Conservation (phyloP, 2,329 filamentous ascomycete species). For the Trichoderma semiorbis region DNA sequence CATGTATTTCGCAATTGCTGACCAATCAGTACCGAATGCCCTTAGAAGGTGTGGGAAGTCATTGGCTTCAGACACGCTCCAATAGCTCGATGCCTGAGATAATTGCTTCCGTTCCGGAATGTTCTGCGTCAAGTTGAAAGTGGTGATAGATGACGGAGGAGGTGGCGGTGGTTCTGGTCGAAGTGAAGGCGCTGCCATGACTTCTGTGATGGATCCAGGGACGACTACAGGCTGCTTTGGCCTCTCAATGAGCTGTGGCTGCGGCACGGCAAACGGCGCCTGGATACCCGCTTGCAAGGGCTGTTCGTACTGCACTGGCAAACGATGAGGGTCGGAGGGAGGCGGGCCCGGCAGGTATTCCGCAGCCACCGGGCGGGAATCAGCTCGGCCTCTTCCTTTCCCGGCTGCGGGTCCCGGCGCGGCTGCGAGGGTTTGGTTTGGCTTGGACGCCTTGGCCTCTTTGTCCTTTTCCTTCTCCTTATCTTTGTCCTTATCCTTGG, state of each 20-base stretch:
- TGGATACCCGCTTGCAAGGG: constrained; percentile 40
- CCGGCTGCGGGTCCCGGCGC: constrained; percentile 38
- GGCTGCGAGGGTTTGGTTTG: constrained; percentile 45
- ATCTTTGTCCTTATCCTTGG: constrained; percentile 37
- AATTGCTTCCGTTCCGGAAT: constrained; percentile 47
- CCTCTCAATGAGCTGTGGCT: constrained; percentile 34
- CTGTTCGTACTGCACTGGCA: constrained; percentile 44
- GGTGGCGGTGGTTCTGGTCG: constrained; percentile 51
- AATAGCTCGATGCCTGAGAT: constrained; percentile 72
- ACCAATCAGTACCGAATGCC: constrained; percentile 77
- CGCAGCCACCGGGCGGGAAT: constrained; percentile 44
- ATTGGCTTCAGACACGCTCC: constrained; percentile 77
- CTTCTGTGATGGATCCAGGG: constrained; percentile 45
- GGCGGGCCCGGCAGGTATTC: constrained; percentile 40
- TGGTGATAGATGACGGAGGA: constrained; percentile 45
- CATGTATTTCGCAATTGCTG: constrained; percentile 72
- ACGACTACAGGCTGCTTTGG: constrained; percentile 32
- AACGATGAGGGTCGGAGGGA: constrained; percentile 39
- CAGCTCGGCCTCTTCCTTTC: constrained; percentile 53
- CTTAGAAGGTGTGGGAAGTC: constrained; percentile 71
- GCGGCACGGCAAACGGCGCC: constrained; percentile 36
- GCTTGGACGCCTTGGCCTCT: constrained; percentile 36
- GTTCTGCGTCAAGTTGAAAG: constrained; percentile 48
- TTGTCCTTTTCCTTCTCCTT: constrained; percentile 21
- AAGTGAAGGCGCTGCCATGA: constrained; percentile 55